Percentiles rank a stretch among this genome's conserved stretches.
Evolutionary conservation across 1,284 basidiomycete genomes (phyloP).

Genomic region (Ustilago tritici): DNA sequence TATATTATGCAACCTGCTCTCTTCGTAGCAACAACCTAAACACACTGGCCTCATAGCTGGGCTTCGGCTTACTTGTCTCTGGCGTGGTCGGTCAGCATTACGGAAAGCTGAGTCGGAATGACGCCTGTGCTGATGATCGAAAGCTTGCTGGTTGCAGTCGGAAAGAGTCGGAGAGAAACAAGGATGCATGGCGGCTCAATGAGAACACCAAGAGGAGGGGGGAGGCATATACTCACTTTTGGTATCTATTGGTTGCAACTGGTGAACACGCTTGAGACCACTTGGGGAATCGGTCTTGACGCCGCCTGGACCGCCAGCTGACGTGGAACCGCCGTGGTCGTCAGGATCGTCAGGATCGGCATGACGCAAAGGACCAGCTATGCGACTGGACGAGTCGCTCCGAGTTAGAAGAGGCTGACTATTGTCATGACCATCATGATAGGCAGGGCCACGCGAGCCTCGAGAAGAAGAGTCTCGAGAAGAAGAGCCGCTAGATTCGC

Average conservation of each 20-base stretch:
- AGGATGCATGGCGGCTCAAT: conserved; percentile 8
- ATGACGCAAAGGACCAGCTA: conserved; percentile 5
- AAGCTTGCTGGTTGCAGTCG: not conserved
- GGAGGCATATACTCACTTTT: conserved; percentile 41
- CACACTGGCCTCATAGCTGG: not conserved
- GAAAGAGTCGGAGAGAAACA: conserved; percentile 7
- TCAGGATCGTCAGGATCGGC: conserved; percentile 11
- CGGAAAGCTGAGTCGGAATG: not conserved
- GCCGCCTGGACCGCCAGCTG: not conserved
- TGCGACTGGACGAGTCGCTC: conserved; percentile 26
- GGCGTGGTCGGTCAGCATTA: not conserved
- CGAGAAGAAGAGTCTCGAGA: conserved; percentile 22
- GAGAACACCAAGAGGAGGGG: not conserved
- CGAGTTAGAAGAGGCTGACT: conserved; percentile 23
- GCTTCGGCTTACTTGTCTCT: too few species aligned
- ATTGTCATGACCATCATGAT: conserved; percentile 1
- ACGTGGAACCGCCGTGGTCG: conserved; percentile 1
- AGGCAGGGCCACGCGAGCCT: conserved; percentile 2
- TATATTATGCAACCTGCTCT: conserved; percentile 1
- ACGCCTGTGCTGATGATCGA: not conserved
- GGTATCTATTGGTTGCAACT: conserved; percentile 43
- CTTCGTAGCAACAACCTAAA: not conserved
- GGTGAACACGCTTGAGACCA: conserved; percentile 28
- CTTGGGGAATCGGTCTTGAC: conserved; percentile 19
- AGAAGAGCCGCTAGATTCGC: conserved; percentile 19